These are phyloP conservation scores for Fusarium odoratissimum DNA, from an alignment of 2,329 filamentous ascomycete genomes.

Conservation along the genomic window DNA sequence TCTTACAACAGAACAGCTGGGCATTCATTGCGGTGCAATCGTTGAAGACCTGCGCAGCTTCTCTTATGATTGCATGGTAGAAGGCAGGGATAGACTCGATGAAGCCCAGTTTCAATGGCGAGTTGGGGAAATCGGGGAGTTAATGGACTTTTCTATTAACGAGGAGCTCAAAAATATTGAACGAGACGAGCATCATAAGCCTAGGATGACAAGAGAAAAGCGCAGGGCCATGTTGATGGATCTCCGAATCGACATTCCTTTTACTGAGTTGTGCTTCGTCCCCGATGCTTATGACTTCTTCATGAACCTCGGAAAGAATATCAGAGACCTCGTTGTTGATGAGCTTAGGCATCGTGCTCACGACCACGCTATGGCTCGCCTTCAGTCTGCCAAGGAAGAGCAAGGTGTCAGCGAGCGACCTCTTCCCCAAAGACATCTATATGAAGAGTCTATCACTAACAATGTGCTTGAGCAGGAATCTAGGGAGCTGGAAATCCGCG, in stretches of 20 bases:
- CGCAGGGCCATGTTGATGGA: not conserved
- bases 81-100: not conserved
- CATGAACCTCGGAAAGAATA: not conserved
- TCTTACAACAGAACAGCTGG: not conserved
- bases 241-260: not conserved
- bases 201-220: not conserved
- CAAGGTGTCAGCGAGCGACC: not conserved
- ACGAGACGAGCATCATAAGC: no score
- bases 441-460: no score
- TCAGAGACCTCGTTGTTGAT: not conserved
- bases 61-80: fast-evolving
- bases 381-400: not conserved
- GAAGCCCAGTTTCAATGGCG: not conserved
- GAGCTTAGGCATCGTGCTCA: not conserved
- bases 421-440: fast-evolving
- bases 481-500: fast-evolving
- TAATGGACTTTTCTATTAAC: not conserved
- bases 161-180: not conserved
- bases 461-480: not conserved
- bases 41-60: not conserved
- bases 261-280: not conserved
- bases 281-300: not conserved
- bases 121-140: not conserved
- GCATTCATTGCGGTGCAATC: not conserved
- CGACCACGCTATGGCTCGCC: fast-evolving